phyloP scores from a whole-genome alignment of 1,139 yeast genomes.

The Pneumocystis murina region DNA sequence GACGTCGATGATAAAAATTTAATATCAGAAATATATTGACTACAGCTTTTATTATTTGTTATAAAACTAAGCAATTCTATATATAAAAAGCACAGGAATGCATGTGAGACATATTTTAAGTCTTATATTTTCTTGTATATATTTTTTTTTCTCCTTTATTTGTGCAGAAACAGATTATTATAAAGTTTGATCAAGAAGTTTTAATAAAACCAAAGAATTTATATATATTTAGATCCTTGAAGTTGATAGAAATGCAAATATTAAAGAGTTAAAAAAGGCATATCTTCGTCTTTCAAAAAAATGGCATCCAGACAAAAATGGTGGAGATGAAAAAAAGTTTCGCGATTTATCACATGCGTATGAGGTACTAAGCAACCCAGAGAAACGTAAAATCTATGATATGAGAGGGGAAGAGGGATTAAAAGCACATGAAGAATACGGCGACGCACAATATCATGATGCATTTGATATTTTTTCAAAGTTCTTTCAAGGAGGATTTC shows the following conservation, averaged over 20 bases:
- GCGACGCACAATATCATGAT: slow-evolving; percentile 29
- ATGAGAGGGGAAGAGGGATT: slow-evolving; percentile 74
- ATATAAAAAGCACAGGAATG: background rate
- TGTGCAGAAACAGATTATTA: background rate
- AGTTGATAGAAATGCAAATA: slow-evolving; percentile 7
- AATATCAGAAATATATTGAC: no score
- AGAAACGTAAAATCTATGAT: slow-evolving; percentile 61
- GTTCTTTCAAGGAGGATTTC: slow-evolving; percentile 37
- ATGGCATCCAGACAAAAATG: slow-evolving; percentile 91
- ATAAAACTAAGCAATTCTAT: no score
- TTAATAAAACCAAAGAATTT: background rate
- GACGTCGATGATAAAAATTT: no score
- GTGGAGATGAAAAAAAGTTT: slow-evolving; percentile 61
- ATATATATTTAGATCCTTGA: slow-evolving; percentile 6
- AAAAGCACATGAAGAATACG: slow-evolving; percentile 27
- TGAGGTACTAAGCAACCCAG: slow-evolving; percentile 65
- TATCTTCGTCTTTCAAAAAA: slow-evolving; percentile 71
- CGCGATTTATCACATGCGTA: slow-evolving; percentile 89
- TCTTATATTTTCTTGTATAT: background rate
- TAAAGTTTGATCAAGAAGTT: background rate
- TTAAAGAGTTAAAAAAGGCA: slow-evolving; percentile 59
- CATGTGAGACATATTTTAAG: background rate
- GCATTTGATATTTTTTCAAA: slow-evolving; percentile 64
- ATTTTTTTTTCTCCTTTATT: background rate
- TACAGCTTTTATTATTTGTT: no score